A percentile compares a stretch with the other conserved stretches of the same genome.
phyloP scores from a whole-genome alignment of 768 basidiomycete genomes.

The Pleurotus ostreatus region DNA sequence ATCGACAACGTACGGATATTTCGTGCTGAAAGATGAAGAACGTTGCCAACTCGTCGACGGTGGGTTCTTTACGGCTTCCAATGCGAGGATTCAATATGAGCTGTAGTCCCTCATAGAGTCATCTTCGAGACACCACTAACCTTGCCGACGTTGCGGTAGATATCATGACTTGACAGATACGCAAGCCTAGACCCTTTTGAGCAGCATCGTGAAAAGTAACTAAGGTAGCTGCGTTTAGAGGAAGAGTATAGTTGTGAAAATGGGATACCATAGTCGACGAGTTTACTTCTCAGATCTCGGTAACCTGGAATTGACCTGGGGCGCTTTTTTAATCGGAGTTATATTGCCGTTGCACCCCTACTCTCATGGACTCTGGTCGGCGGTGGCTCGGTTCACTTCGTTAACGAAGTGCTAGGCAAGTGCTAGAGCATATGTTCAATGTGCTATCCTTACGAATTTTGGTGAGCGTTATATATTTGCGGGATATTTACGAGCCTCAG shows the following conservation, averaged over 20 bases:
- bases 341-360: too few relatives aligned
- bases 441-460: too few relatives aligned
- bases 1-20: conserved; percentile 27
- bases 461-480: too few relatives aligned
- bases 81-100: neutral
- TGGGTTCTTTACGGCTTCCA: conserved; percentile 11
- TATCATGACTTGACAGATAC: conserved; percentile 29
- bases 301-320: neutral
- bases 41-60: conserved; percentile 19
- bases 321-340: too few relatives aligned
- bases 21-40: conserved; percentile 29
- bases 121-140: conserved; percentile 12
- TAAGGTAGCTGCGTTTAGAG: conserved; percentile 27
- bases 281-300: neutral
- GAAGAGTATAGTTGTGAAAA: conserved; percentile 22
- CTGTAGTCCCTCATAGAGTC: neutral
- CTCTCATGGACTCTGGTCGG: too few relatives aligned
- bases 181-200: conserved; percentile 8
- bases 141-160: conserved; percentile 24
- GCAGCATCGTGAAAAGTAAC: conserved; percentile 26
- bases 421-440: too few relatives aligned
- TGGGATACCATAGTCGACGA: neutral
- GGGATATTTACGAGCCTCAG: too few relatives aligned
- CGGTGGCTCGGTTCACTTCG: too few relatives aligned
- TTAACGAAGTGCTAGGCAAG: too few relatives aligned